Evolutionary conservation across 78 protist genomes (phyloP).

Genomic region (Dictyostelium capitatum): DNA sequence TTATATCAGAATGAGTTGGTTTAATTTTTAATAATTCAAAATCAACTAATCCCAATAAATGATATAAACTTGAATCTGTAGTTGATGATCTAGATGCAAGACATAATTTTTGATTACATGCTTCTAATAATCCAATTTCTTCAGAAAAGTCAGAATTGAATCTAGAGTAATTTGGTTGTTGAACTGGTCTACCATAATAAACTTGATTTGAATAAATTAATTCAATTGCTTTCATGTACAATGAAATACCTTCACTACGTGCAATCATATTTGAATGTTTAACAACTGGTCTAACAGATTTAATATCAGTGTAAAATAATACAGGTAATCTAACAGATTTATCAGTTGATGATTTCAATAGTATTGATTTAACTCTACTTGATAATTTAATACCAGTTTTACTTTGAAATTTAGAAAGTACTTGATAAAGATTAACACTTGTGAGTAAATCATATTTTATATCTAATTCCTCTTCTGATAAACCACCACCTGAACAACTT

Average conservation of each 20-base stretch:
- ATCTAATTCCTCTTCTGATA: conserved; percentile 19
- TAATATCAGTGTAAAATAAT: conserved; percentile 35
- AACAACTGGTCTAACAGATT: conserved; percentile 28
- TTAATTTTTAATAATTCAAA: conserved; percentile 34
- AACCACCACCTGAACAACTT: background rate
- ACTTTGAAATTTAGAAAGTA: background rate
- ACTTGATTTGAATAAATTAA: conserved; percentile 56
- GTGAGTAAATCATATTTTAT: background rate
- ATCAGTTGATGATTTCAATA: background rate
- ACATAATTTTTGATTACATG: conserved; percentile 11
- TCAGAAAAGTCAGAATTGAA: conserved; percentile 12
- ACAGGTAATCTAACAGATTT: background rate
- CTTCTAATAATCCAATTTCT: conserved; percentile 24
- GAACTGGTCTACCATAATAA: conserved; percentile 11
- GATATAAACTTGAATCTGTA: conserved; percentile 52
- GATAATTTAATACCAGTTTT: conserved; percentile 54
- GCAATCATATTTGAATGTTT: conserved; percentile 66
- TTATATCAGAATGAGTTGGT: background rate
- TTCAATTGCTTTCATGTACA: conserved; percentile 59
- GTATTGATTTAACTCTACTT: background rate
- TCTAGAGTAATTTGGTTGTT: background rate
- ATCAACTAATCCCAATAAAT: conserved; percentile 57
- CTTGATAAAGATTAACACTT: background rate
- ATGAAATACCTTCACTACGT: conserved; percentile 53
- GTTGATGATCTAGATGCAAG: conserved; percentile 62